Percentiles rank a stretch among this genome's conserved stretches.
Evolutionary conservation across 2,329 filamentous ascomycete genomes (phyloP).

Genomic region (Fusarium sterilihyphosum): DNA sequence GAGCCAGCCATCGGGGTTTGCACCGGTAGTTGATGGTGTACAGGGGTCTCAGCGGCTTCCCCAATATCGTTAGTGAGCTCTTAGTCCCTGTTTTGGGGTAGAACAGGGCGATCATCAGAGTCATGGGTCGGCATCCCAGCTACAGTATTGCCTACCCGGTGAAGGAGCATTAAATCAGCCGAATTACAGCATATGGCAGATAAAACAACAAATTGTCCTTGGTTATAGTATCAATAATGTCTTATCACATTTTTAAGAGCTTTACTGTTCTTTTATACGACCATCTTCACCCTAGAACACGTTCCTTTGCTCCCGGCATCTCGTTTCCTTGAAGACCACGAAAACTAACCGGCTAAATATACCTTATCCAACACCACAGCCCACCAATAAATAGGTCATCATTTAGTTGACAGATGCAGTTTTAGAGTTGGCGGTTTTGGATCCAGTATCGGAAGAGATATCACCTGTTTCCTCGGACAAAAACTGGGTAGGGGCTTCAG

Average conservation of each 20-base stretch:
- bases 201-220: neutral
- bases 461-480: neutral
- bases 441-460: neutral
- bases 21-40: neutral
- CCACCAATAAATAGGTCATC: rapidly evolving
- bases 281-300: rapidly evolving
- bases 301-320: rapidly evolving
- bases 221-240: rapidly evolving
- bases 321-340: rapidly evolving
- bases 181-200: rapidly evolving
- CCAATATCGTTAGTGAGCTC: neutral
- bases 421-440: neutral
- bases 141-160: neutral
- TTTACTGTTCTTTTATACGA: rapidly evolving
- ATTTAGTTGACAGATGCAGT: neutral
- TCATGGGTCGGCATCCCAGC: rapidly evolving
- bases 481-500: neutral
- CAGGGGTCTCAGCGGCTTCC: neutral
- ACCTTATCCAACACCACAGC: rapidly evolving
- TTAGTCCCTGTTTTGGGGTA: neutral
- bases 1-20: neutral
- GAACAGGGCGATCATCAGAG: neutral
- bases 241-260: rapidly evolving
- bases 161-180: neutral
- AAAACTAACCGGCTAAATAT: rapidly evolving